These are phyloP conservation scores for Saccharomycopsis javanensis DNA, from an alignment of 805 yeast genomes.

Conservation along the genomic window DNA sequence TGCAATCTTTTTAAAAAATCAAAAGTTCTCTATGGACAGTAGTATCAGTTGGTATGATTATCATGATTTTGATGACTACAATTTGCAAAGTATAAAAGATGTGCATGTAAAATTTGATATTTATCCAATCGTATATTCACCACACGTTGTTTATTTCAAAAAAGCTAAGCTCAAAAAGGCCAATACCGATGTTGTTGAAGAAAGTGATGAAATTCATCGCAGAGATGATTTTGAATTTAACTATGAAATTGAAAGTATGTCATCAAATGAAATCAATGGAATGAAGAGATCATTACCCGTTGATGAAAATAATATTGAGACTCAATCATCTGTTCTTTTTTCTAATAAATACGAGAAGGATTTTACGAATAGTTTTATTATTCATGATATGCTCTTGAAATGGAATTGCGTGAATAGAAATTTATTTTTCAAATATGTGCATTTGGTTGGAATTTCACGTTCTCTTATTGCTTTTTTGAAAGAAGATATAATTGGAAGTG, in stretches of 20 bases:
- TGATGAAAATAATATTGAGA: background rate
- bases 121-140: constrained; percentile 55
- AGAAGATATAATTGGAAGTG: constrained; percentile 39
- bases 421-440: constrained; percentile 48
- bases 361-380: constrained; percentile 59
- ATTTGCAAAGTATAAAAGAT: constrained; percentile 30
- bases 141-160: constrained; percentile 59
- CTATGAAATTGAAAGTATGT: background rate
- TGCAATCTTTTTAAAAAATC: constrained; percentile 31
- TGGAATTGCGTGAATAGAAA: constrained; percentile 72
- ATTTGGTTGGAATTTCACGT: constrained; percentile 36
- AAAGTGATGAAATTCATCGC: background rate
- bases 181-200: background rate
- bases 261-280: background rate
- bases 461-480: constrained; percentile 36
- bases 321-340: background rate
- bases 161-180: constrained; percentile 33
- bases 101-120: constrained; percentile 37
- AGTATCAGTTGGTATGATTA: constrained; percentile 55
- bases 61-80: constrained; percentile 52
- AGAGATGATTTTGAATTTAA: background rate
- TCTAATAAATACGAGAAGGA: constrained; percentile 11
- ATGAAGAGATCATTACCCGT: background rate
- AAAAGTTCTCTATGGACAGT: constrained; percentile 20
- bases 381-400: constrained; percentile 63